phyloP scores from a whole-genome alignment of 352 stramenopile genomes.

The Phytophthora niederhauseri region DNA sequence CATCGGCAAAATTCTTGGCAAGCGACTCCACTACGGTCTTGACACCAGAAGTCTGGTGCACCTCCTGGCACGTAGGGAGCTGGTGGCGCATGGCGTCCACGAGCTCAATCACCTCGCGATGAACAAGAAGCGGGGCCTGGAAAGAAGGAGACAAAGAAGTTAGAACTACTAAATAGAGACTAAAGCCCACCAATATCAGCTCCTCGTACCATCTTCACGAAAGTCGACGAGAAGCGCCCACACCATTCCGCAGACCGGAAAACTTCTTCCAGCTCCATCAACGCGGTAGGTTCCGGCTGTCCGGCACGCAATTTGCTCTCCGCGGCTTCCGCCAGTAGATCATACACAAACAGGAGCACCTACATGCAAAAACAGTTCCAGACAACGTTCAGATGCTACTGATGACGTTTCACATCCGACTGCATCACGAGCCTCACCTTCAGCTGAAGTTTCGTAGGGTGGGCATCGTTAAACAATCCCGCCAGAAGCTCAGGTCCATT shows the following conservation, averaged over 20 bases:
- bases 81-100: slow-evolving; percentile 69
- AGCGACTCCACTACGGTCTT: slow-evolving; percentile 46
- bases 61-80: slow-evolving; percentile 54
- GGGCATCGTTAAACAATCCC: slow-evolving; percentile 45
- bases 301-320: slow-evolving; percentile 21
- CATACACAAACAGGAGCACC: slow-evolving; percentile 72
- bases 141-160: neutral
- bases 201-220: slow-evolving; percentile 52
- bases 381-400: slow-evolving; percentile 1
- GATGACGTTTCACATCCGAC: neutral
- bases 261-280: slow-evolving; percentile 51
- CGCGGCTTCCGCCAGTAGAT: slow-evolving; percentile 58
- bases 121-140: slow-evolving; percentile 44
- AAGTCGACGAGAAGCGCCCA: slow-evolving; percentile 50
- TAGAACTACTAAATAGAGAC: neutral
- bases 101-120: slow-evolving; percentile 57
- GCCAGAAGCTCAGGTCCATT: slow-evolving; percentile 45
- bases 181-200: neutral
- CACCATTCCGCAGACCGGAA: slow-evolving; percentile 70
- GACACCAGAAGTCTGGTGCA: slow-evolving; percentile 45
- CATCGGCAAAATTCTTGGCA: slow-evolving; percentile 27
- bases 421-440: slow-evolving; percentile 50
- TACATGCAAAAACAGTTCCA: slow-evolving; percentile 18
- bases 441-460: slow-evolving; percentile 60
- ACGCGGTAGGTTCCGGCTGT: slow-evolving; percentile 21